Percentiles rank a stretch among this genome's conserved stretches.
Evolutionary conservation across 139 green algal genomes (phyloP).

Genomic region (Coccomyxa sp.): DNA sequence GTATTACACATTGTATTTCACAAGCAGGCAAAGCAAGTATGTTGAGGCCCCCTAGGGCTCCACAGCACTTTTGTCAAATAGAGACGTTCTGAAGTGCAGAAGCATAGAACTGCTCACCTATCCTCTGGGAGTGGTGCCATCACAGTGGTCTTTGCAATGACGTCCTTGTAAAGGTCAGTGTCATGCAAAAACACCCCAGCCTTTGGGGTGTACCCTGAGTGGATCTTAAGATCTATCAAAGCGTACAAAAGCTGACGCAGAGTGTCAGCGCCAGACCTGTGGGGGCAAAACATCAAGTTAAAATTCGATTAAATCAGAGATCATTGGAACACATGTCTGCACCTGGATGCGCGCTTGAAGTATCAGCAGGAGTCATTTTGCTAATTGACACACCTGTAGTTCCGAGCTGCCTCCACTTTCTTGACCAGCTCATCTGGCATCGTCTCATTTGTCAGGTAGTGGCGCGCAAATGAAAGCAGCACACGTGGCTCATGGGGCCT

Average conservation of each 20-base stretch:
- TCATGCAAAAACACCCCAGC: constrained; percentile 26
- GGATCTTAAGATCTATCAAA: constrained; percentile 84
- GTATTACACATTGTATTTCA: background rate
- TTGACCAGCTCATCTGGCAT: constrained; percentile 89
- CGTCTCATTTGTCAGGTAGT: constrained; percentile 81
- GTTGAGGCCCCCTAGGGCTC: background rate
- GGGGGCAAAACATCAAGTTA: background rate
- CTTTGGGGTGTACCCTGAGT: constrained; percentile 70
- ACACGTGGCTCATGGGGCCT: constrained; percentile 74
- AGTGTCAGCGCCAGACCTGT: constrained; percentile 67
- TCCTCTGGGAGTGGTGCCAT: constrained; percentile 83
- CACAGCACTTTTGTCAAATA: background rate
- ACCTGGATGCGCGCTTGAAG: background rate
- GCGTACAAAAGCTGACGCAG: constrained; percentile 89
- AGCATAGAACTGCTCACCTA: constrained; percentile 24
- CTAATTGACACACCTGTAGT: constrained; percentile 38
- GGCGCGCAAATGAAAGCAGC: constrained; percentile 78
- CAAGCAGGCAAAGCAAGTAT: background rate
- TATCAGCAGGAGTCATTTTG: background rate
- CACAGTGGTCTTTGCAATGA: constrained; percentile 57
- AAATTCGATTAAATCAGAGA: background rate
- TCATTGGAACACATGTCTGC: background rate
- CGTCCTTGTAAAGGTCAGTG: constrained; percentile 20
- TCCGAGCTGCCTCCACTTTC: constrained; percentile 78
- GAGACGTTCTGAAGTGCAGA: background rate